Evolutionary conservation across 352 stramenopile species (phyloP).

Genomic region (Aphanomyces invadans): DNA sequence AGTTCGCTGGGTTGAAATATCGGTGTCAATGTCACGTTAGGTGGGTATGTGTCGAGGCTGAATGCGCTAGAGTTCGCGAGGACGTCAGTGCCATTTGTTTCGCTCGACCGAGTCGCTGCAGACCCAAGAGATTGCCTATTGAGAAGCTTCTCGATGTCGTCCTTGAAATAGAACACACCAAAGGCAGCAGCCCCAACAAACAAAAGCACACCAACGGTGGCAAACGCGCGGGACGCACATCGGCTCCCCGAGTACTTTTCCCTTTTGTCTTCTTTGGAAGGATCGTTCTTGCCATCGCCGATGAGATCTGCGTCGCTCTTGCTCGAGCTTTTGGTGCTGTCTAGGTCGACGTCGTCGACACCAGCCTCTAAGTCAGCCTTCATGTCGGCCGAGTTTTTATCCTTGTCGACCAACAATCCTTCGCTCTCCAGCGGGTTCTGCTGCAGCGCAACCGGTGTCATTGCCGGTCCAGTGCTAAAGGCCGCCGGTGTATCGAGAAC

Average conservation of each 20-base stretch:
- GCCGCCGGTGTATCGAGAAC: slow-evolving; percentile 20
- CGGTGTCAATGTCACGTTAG: neutral
- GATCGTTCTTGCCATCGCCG: slow-evolving; percentile 11
- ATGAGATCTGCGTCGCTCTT: slow-evolving; percentile 24
- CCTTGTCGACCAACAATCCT: slow-evolving; percentile 12
- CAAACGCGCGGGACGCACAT: neutral
- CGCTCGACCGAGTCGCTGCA: neutral
- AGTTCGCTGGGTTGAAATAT: neutral
- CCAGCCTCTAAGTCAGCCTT: neutral
- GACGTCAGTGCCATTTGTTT: neutral
- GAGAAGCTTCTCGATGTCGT: slow-evolving; percentile 1
- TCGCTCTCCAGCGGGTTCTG: slow-evolving; percentile 3
- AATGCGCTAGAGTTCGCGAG: neutral
- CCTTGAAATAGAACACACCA: slow-evolving; percentile 3
- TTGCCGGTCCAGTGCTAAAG: slow-evolving; percentile 15
- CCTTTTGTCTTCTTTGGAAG: slow-evolving; percentile 23
- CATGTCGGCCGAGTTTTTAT: slow-evolving; percentile 18
- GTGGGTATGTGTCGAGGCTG: neutral
- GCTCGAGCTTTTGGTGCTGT: slow-evolving; percentile 18
- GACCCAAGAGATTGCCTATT: neutral
- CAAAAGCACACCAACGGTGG: neutral
- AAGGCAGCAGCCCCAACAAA: slow-evolving; percentile 1
- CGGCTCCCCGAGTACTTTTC: slow-evolving; percentile 5
- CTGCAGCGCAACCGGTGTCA: slow-evolving; percentile 9
- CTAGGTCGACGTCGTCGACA: slow-evolving; percentile 18